Evolutionary conservation across 108 stramenopile species (phyloP).

Genomic region (Cyclotella sp.): DNA sequence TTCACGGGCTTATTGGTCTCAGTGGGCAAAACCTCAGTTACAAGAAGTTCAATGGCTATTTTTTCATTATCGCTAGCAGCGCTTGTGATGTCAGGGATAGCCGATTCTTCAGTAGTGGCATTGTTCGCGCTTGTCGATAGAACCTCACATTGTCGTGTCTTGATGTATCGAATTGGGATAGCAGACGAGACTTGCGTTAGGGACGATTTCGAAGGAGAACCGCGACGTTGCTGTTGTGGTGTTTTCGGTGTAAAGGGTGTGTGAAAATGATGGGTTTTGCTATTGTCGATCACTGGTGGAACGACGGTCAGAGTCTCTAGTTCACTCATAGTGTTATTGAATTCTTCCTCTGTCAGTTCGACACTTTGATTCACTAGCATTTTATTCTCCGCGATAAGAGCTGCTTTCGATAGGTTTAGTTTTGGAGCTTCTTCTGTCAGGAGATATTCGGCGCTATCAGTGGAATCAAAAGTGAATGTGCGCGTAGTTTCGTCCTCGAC

Average conservation of each 20-base stretch:
- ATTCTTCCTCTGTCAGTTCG: constrained; percentile 10
- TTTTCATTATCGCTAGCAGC: not conserved
- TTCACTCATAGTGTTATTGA: not conserved
- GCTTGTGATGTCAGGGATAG: not conserved
- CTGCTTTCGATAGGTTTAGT: not conserved
- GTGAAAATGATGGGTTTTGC: not conserved
- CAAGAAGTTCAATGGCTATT: constrained; percentile 2
- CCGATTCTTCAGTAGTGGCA: not conserved
- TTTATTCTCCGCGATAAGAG: not conserved
- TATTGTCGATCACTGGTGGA: not conserved
- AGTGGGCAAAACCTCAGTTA: not conserved
- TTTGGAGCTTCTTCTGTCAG: not conserved
- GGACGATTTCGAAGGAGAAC: too few species aligned
- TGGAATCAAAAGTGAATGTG: constrained; percentile 5
- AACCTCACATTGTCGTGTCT: too few species aligned
- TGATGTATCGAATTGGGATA: too few species aligned
- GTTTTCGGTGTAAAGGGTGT: too few species aligned
- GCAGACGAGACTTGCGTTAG: too few species aligned
- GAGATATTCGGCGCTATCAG: not conserved
- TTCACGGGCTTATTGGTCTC: not conserved
- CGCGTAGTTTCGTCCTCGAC: not conserved
- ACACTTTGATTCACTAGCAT: not conserved
- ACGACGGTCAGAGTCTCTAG: not conserved
- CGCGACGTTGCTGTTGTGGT: too few species aligned
- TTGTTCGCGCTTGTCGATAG: too few species aligned